These are phyloP conservation scores for Amanita thiersii DNA, from an alignment of 768 basidiomycete species.

Conservation along the genomic window DNA sequence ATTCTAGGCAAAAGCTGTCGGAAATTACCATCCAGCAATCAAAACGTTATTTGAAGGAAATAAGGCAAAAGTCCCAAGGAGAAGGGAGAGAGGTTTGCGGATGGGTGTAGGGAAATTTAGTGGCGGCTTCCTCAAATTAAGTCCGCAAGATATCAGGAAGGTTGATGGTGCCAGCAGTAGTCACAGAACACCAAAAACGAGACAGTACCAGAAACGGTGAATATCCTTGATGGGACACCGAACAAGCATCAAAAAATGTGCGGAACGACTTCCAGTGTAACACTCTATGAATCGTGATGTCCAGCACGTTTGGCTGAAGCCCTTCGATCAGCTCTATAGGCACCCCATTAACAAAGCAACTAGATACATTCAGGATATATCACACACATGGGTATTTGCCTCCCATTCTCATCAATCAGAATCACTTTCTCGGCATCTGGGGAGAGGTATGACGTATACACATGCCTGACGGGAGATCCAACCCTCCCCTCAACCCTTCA, in stretches of 20 bases:
- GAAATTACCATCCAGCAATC: constrained; percentile 76
- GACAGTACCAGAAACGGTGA: neutral
- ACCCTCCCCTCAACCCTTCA: constrained; percentile 1
- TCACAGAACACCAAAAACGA: neutral
- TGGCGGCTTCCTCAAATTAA: constrained; percentile 60
- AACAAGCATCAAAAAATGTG: too few relatives aligned
- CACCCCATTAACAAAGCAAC: neutral
- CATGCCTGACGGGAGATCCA: constrained; percentile 5
- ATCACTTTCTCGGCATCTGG: constrained; percentile 12
- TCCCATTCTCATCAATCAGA: constrained; percentile 13
- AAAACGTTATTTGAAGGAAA: constrained; percentile 54
- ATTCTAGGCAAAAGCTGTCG: constrained; percentile 68
- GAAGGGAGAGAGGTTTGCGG: constrained; percentile 55
- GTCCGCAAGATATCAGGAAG: constrained; percentile 48
- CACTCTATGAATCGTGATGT: too few relatives aligned
- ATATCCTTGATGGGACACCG: too few relatives aligned
- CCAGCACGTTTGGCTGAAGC: neutral
- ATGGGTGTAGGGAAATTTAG: constrained; percentile 78
- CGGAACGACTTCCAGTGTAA: too few relatives aligned
- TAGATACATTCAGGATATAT: neutral
- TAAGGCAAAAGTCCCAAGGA: constrained; percentile 20
- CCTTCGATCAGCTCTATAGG: constrained; percentile 7
- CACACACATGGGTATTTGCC: constrained; percentile 14
- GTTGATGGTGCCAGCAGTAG: neutral
- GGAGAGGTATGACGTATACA: constrained; percentile 7